phyloP scores from a whole-genome alignment of 2,329 filamentous ascomycete species.

The Ophiostoma quercus region DNA sequence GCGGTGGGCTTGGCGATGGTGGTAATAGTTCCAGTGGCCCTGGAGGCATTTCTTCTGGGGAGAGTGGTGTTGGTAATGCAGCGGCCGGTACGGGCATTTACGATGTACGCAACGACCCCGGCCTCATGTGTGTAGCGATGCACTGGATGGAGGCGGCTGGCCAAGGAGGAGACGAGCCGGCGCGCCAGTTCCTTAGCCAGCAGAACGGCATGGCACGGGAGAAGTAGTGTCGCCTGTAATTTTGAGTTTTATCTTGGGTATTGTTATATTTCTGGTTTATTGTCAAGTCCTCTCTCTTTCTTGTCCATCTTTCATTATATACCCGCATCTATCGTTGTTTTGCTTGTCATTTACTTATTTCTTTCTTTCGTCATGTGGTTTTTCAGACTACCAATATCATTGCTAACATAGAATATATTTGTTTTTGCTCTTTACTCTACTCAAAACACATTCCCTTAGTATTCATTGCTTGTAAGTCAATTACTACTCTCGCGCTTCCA shows the following conservation, averaged over 20 bases:
- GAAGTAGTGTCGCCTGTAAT: background rate
- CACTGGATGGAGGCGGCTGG: constrained; percentile 96
- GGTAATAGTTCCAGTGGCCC: background rate
- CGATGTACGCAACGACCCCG: constrained; percentile 67
- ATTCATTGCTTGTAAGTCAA: background rate
- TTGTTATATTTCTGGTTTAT: background rate
- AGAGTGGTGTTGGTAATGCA: background rate
- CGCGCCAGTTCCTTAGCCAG: constrained; percentile 70
- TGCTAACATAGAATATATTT: background rate
- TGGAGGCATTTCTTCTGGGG: background rate
- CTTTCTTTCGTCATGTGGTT: background rate
- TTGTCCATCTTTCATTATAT: constrained; percentile 11
- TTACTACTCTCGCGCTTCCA: background rate
- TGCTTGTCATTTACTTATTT: background rate
- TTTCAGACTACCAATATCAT: background rate
- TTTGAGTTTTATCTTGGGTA: background rate
- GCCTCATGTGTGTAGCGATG: constrained; percentile 86
- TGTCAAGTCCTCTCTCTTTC: background rate
- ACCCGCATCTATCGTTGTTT: background rate
- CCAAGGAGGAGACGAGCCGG: constrained; percentile 78
- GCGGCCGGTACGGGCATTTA: constrained; percentile 36
- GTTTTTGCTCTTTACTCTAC: background rate
- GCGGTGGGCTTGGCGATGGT: constrained; percentile 27
- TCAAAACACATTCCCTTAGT: background rate
- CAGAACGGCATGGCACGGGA: constrained; percentile 34